Conservation (phyloP, 2,329 filamentous ascomycete genomes). For the Daldinia eschscholtzii region DNA sequence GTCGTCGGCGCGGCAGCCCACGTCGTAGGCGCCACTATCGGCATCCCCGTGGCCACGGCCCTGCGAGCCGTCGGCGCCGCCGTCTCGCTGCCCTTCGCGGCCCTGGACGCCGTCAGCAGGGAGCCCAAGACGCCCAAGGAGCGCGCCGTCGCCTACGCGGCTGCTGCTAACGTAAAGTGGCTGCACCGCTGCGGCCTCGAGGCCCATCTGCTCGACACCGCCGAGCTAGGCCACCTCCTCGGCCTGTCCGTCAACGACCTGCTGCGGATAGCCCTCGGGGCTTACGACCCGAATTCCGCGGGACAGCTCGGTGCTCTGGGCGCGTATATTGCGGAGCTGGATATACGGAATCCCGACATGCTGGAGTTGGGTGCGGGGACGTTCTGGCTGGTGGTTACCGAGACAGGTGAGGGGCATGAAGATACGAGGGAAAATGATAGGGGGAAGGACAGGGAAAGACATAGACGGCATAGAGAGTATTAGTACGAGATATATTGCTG, state of each 20-base stretch:
- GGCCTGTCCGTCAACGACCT: constrained; percentile 55
- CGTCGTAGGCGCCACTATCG: constrained; percentile 55
- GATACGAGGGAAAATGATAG: background rate
- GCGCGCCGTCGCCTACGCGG: constrained; percentile 57
- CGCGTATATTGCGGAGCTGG: constrained; percentile 49
- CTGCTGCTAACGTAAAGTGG: constrained; percentile 61
- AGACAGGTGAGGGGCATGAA: constrained; percentile 15
- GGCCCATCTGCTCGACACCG: constrained; percentile 54
- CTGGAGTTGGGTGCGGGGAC: constrained; percentile 46
- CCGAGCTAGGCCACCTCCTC: constrained; percentile 40
- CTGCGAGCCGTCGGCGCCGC: constrained; percentile 55
- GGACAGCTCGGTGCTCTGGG: constrained; percentile 40
- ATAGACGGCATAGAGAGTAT: background rate
- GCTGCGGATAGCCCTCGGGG: constrained; percentile 55
- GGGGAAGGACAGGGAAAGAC: constrained; percentile 13
- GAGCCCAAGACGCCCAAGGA: constrained; percentile 59
- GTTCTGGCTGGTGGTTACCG: constrained; percentile 55
- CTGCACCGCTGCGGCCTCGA: constrained; percentile 56
- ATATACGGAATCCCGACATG: constrained; percentile 41
- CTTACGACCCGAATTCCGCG: constrained; percentile 29
- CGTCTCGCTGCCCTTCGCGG: constrained; percentile 53
- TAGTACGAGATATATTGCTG: background rate
- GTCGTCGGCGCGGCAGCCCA: constrained; percentile 56
- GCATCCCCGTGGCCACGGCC: constrained; percentile 56
- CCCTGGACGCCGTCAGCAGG: constrained; percentile 52